Base-by-base conservation (phyloP, 108 stramenopile genomes). In the Conticribra guillardii region DNA sequence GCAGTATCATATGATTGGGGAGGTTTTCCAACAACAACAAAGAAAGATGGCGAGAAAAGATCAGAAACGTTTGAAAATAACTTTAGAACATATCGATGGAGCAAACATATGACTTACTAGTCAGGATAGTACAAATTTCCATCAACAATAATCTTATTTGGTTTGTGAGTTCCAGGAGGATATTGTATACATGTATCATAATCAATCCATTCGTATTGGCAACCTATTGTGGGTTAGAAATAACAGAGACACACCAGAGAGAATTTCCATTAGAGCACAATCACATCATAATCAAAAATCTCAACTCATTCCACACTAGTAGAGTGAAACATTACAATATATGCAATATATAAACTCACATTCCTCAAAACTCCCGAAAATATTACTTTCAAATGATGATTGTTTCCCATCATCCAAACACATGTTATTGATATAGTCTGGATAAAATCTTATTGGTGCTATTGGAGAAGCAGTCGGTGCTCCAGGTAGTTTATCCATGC, bases 311-410 rank as follows among this genome's bases (percentile, higher is more conserved):
- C n/a, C n/a, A n/a, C n/a, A n/a, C n/a, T n/a, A n/a, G n/a, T n/a
- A n/a, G n/a, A n/a, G n/a, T n/a, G n/a, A n/a, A n/a, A n/a, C n/a
- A n/a, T n/a, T n/a, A n/a, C n/a, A n/a, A n/a, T n/a, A n/a, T n/a
- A n/a, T n/a, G n/a, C n/a, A n/a, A n/a, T n/a, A n/a, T n/a, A 9
- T 41, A 5, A 11, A 41, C 37, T 41, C 37, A 41, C 73, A 74
- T 44, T 32, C 50, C 15, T 74, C 73, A 23, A 57, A 60, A 15
- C 32, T 37, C 5, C 18, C 58, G 31, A 74, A 74, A 30, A 74
- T 60, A 49, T 74, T 66, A 8, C 33, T 29, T 24, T 74, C 73
- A 60, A 37, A 74, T 17, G 34, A 44, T 4, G 49, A 18, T 0
- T 59, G 31, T 2, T 41, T 15, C 21, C 53, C 54, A 67, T 74